These are phyloP conservation scores for Aureobasidium zeae DNA, from an alignment of 2,329 filamentous ascomycete species.

Conservation along the genomic window DNA sequence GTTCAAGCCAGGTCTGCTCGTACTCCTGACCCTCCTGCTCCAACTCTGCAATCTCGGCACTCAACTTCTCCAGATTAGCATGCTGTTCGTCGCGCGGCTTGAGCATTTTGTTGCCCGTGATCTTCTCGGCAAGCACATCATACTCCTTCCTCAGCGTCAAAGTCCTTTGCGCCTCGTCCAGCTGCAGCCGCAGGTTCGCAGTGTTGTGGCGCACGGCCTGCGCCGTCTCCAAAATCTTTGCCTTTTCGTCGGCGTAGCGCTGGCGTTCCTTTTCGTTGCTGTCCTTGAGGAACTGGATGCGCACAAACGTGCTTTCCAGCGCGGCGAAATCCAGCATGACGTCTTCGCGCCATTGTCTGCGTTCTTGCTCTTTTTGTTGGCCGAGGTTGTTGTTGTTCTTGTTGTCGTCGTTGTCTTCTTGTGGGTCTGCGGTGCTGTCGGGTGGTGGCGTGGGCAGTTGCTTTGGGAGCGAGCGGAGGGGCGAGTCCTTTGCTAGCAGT, in stretches of 20 bases:
- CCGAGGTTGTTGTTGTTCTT: no score
- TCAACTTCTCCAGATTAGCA: constrained; percentile 66
- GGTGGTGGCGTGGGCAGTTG: constrained; percentile 58
- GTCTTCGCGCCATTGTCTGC: constrained; percentile 69
- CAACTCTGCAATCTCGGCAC: constrained; percentile 79
- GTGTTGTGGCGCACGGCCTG: constrained; percentile 70
- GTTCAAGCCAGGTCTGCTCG: constrained; percentile 72
- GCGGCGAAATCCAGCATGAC: constrained; percentile 79
- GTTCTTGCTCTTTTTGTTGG: constrained; percentile 45
- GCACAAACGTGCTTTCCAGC: constrained; percentile 76
- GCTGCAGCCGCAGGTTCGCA: constrained; percentile 57
- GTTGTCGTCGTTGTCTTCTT: no score
- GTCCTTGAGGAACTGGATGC: constrained; percentile 75
- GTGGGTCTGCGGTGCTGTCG: constrained; percentile 43
- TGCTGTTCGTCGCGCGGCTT: constrained; percentile 77
- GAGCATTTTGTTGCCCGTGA: constrained; percentile 70
- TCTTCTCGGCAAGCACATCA: constrained; percentile 79
- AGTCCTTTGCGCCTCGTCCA: constrained; percentile 66
- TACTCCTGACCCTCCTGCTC: constrained; percentile 77
- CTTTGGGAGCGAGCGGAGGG: constrained; percentile 48
- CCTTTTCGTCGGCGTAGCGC: constrained; percentile 72
- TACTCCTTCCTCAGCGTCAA: constrained; percentile 74
- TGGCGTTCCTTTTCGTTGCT: constrained; percentile 77
- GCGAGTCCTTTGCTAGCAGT: constrained; percentile 58
- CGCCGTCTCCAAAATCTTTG: constrained; percentile 68